phyloP scores from a whole-genome alignment of 108 stramenopile species.

The Nitzschia inconspicua region DNA sequence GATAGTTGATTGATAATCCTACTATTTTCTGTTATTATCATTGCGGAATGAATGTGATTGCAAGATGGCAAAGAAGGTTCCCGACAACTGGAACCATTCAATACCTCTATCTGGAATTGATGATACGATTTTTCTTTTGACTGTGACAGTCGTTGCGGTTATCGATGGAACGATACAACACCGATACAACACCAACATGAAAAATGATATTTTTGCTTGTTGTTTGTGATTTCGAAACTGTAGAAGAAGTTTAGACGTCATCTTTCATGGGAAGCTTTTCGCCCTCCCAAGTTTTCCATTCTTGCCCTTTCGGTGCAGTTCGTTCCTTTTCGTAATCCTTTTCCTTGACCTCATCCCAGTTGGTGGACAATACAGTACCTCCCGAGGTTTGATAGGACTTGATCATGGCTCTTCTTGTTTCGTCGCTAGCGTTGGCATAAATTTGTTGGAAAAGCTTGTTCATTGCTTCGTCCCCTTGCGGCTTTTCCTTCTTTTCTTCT shows the following conservation, averaged over 20 bases:
- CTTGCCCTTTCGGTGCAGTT: conserved; percentile 94
- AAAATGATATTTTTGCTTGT: no score
- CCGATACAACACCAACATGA: no score
- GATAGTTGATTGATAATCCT: no score
- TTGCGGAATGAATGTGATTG: no score
- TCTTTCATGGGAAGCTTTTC: conserved; percentile 43
- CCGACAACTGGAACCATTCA: no score
- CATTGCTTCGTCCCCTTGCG: conserved; percentile 94
- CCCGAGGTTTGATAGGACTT: conserved; percentile 97
- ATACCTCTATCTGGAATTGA: no score
- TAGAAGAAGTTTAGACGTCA: conserved; percentile 14
- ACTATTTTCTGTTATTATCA: no score
- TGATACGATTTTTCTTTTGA: no score
- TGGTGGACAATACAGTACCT: conserved; percentile 94
- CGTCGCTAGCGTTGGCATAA: conserved; percentile 84
- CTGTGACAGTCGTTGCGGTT: no score
- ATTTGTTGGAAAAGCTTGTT: conserved; percentile 96
- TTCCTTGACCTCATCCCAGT: conserved; percentile 96
- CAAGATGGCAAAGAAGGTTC: no score
- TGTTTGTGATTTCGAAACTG: no score
- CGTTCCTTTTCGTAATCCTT: conserved; percentile 98
- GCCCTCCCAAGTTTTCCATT: conserved; percentile 66
- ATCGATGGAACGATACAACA: no score
- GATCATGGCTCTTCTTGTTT: conserved; percentile 95
- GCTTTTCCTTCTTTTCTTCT: conserved; percentile 94